phyloP scores from a whole-genome alignment of 352 stramenopile species.

The Phytophthora pinifolia region DNA sequence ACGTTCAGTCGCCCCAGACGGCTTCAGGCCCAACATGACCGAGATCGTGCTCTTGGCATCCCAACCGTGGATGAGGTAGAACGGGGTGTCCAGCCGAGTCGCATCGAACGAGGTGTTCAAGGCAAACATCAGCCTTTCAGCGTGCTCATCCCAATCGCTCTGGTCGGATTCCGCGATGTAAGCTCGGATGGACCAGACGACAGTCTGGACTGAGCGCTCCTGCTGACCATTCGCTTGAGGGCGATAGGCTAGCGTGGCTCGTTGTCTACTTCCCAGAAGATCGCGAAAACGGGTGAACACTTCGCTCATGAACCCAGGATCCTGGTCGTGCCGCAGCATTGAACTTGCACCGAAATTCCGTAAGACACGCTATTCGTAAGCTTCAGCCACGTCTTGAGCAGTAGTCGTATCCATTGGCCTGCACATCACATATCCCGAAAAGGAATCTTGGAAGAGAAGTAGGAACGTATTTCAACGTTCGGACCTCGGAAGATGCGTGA shows the following conservation, averaged over 20 bases:
- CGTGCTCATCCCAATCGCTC: slow-evolving; percentile 4
- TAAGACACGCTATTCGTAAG: not conserved
- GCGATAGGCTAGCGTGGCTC: not conserved
- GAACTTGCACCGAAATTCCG: too few relatives aligned
- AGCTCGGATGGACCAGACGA: not conserved
- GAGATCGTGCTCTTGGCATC: not conserved
- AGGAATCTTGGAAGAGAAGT: not conserved
- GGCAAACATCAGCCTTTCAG: not conserved
- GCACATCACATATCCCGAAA: slow-evolving; percentile 3
- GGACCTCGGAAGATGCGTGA: not conserved
- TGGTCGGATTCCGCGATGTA: slow-evolving; percentile 1
- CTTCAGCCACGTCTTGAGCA: slow-evolving; percentile 5
- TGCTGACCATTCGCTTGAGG: slow-evolving; percentile 4
- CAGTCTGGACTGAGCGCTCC: not conserved
- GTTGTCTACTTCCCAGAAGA: not conserved
- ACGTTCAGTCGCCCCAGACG: too few relatives aligned
- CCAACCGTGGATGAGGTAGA: slow-evolving; percentile 3
- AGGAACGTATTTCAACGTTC: not conserved
- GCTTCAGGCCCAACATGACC: too few relatives aligned
- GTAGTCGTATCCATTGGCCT: slow-evolving; percentile 1
- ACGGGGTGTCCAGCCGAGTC: not conserved
- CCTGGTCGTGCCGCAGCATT: too few relatives aligned
- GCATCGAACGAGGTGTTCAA: not conserved
- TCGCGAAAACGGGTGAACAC: not conserved
- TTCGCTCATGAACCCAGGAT: too few relatives aligned